These are phyloP conservation scores for Trichoderma sp. DNA, from an alignment of 2,329 filamentous ascomycete species.

Conservation along the genomic window DNA sequence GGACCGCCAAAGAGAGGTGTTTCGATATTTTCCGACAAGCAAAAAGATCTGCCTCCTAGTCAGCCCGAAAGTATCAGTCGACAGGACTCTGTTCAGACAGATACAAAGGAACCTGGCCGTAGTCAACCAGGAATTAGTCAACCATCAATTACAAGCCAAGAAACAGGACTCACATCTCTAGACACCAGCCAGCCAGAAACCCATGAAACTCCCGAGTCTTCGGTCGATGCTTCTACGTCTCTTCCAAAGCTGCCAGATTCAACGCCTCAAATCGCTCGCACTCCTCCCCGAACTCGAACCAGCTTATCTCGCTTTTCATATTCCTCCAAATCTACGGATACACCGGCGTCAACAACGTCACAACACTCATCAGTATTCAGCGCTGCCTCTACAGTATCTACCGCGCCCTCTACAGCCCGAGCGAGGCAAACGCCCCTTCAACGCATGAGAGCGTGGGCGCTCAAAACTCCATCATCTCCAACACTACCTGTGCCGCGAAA, in stretches of 20 bases:
- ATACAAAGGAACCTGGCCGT: not conserved
- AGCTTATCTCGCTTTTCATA: conserved; percentile 38
- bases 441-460: conserved; percentile 49
- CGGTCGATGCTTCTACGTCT: conserved; percentile 30
- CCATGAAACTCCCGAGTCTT: conserved; percentile 25
- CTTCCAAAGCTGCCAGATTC: conserved; percentile 29
- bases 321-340: conserved; percentile 30
- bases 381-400: conserved; percentile 35
- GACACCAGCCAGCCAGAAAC: conserved; percentile 28
- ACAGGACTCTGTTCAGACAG: not conserved
- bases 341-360: conserved; percentile 38
- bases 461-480: conserved; percentile 30
- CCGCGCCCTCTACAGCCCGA: conserved; percentile 43
- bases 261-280: conserved; percentile 26
- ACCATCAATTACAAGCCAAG: conserved; percentile 18
- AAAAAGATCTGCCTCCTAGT: conserved; percentile 22
- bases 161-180: conserved; percentile 17
- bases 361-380: conserved; percentile 39
- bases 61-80: not conserved
- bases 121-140: conserved; percentile 11
- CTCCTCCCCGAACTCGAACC: conserved; percentile 33
- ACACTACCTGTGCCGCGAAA: conserved; percentile 31
- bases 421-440: conserved; percentile 53
- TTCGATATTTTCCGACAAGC: conserved; percentile 47
- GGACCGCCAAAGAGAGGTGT: conserved; percentile 35